These are phyloP conservation scores for Umbelopsis isabellina DNA, from an alignment of 192 early-diverging fungal genomes.

Conservation along the genomic window DNA sequence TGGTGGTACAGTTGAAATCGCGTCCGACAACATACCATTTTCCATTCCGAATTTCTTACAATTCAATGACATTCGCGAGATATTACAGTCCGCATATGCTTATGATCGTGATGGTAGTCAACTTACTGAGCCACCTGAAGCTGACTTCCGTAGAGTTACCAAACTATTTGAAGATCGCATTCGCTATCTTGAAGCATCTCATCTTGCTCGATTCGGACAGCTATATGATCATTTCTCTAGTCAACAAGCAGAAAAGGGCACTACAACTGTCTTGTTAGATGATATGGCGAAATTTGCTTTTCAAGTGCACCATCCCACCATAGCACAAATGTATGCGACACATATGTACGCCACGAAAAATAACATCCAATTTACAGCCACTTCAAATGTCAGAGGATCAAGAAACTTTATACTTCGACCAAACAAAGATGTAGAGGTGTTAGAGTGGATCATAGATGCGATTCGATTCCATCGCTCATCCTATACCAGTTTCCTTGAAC, in stretches of 20 bases:
- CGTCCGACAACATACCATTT: constrained; percentile 52
- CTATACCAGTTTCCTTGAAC: constrained; percentile 54
- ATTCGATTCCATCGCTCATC: constrained; percentile 49
- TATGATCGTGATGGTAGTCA: constrained; percentile 22
- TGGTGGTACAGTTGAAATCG: constrained; percentile 14
- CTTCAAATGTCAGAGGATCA: constrained; percentile 49
- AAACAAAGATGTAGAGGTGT: constrained; percentile 42
- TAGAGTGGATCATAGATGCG: constrained; percentile 50
- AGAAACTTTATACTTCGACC: constrained; percentile 55
- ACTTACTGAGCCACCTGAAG: constrained; percentile 22
- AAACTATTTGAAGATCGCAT: constrained; percentile 38
- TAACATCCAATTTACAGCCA: constrained; percentile 52
- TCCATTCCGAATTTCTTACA: constrained; percentile 41
- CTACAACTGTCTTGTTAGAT: constrained; percentile 17
- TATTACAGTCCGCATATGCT: neutral
- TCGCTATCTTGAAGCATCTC: constrained; percentile 36
- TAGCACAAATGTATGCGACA: constrained; percentile 53
- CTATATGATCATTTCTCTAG: constrained; percentile 24
- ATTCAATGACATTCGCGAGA: constrained; percentile 14
- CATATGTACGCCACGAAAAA: constrained; percentile 62
- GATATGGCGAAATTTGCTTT: constrained; percentile 46
- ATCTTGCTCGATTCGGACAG: constrained; percentile 42
- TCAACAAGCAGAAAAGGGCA: neutral
- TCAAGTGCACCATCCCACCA: constrained; percentile 33
- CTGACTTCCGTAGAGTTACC: constrained; percentile 41